Evolutionary conservation across 2,329 filamentous ascomycete species (phyloP), one percentile per base, ranked within the genome.

Genomic region (Xylariomycetidae sp.): DNA sequence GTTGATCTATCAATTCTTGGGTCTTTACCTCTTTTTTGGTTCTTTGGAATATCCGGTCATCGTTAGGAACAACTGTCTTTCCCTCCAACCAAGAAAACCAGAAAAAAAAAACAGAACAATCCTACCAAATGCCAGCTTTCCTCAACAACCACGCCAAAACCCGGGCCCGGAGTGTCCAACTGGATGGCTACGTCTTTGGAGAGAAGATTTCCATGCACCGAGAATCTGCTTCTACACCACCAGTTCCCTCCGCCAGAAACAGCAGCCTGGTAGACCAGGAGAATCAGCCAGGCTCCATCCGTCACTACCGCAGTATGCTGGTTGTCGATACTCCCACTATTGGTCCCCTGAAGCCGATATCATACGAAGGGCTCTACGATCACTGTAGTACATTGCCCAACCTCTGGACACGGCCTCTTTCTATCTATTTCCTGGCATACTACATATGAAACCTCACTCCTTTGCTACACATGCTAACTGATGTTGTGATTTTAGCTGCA

Each of bases 261-360:
- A 58, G 58, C 48, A 66, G 58, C 36, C 43, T 62, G 18, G 44
- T 56, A 10, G 37, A 52, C 17, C 38, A 48, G 39, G 59, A 65
- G 41, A 60, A 63, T 27, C 46, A 59, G 63, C 27, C 46, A 60
- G 53, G 44, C 44, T 54, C 49, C 16, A 46, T 57, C 35, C 53
- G 50, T 25, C 59, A 61, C 27, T 72, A 66, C 44, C 64, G 67
- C 38, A 77, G 71, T 53, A 72, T 77, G 72, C 59, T 76, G 14
- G 66, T 72, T 28, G 58, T 76, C 13, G 70, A 72, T 27, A 62
- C 64, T 17, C 62, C 66, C 3, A 69, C 70, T 10, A 57, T 74
- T 16, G 60, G 56, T 6, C 58, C 64, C 4, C 54, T 63, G 41
- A 61, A 61, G 32, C 63, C 64, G 20, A 59, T 72, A 42, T 61